A percentile compares a stretch with the other conserved stretches of the same genome.
phyloP scores from a whole-genome alignment of 352 stramenopile genomes.

The Phytophthora vignae region DNA sequence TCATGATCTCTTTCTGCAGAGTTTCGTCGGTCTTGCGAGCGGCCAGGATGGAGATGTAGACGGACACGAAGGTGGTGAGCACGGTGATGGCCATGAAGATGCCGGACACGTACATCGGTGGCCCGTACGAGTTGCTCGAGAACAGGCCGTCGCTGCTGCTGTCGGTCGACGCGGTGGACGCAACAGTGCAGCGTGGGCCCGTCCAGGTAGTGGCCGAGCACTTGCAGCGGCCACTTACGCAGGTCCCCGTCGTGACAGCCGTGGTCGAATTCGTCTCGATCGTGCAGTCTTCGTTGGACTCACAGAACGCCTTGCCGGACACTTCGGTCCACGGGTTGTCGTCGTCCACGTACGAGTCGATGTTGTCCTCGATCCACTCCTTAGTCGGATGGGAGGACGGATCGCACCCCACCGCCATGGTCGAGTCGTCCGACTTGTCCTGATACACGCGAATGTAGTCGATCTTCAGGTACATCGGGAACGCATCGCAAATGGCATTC shows the following conservation, averaged over 20 bases:
- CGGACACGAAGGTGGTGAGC: neutral
- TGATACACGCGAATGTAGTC: slow-evolving; percentile 81
- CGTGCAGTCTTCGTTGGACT: slow-evolving; percentile 58
- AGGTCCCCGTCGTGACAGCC: slow-evolving; percentile 36
- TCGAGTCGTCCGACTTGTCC: slow-evolving; percentile 38
- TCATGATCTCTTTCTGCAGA: neutral
- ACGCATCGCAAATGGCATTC: slow-evolving; percentile 60
- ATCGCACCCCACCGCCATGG: slow-evolving; percentile 49
- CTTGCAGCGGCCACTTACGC: slow-evolving; percentile 40
- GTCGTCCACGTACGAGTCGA: slow-evolving; percentile 58
- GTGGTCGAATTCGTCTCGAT: slow-evolving; percentile 27
- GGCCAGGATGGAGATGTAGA: neutral
- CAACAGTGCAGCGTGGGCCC: slow-evolving; percentile 46
- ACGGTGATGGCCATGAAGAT: neutral
- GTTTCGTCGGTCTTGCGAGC: neutral
- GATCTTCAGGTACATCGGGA: slow-evolving; percentile 74
- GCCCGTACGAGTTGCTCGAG: neutral
- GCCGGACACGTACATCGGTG: slow-evolving; percentile 1
- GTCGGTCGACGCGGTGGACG: neutral
- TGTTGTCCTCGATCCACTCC: slow-evolving; percentile 54
- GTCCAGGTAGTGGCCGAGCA: slow-evolving; percentile 41
- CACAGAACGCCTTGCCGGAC: slow-evolving; percentile 54
- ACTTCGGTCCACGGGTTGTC: slow-evolving; percentile 61
- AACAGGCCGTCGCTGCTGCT: slow-evolving; percentile 11
- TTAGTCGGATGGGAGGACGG: slow-evolving; percentile 46